Conservation (phyloP, 2,329 filamentous ascomycete species). For the Intubia oerlemansii region DNA sequence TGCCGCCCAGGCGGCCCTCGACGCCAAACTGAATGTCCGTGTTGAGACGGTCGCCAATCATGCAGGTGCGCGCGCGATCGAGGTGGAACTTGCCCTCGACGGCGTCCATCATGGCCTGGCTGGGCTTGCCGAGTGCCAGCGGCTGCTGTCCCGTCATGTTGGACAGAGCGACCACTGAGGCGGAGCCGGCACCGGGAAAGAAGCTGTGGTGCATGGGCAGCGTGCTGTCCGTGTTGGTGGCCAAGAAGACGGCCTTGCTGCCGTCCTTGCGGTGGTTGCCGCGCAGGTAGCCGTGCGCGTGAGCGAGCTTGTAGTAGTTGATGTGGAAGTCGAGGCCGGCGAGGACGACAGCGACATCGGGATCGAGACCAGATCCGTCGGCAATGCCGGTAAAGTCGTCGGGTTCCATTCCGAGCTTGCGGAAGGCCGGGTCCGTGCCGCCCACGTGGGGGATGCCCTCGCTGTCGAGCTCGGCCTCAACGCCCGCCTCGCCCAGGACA, state of each 20-base stretch:
- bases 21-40: constrained; percentile 94
- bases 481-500: constrained; percentile 74
- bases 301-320: constrained; percentile 80
- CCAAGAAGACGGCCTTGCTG: constrained; percentile 72
- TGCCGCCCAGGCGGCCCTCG: constrained; percentile 76
- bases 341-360: constrained; percentile 75
- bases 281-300: constrained; percentile 69
- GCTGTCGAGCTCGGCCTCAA: constrained; percentile 67
- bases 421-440: constrained; percentile 60
- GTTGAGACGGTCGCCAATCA: constrained; percentile 85
- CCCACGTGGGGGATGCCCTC: constrained; percentile 68
- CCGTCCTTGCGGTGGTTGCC: constrained; percentile 49
- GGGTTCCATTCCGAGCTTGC: constrained; percentile 50
- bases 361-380: constrained; percentile 55
- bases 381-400: constrained; percentile 67
- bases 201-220: constrained; percentile 62
- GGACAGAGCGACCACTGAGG: constrained; percentile 48
- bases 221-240: constrained; percentile 84
- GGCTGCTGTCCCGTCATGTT: constrained; percentile 52
- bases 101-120: constrained; percentile 98
- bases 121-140: constrained; percentile 74
- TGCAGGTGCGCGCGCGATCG: constrained; percentile 67
- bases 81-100: constrained; percentile 91
- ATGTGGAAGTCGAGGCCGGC: constrained; percentile 84
- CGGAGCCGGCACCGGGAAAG: constrained; percentile 80